Conservation (phyloP, 345 rosid species). For the Nephelium lappaceum region DNA sequence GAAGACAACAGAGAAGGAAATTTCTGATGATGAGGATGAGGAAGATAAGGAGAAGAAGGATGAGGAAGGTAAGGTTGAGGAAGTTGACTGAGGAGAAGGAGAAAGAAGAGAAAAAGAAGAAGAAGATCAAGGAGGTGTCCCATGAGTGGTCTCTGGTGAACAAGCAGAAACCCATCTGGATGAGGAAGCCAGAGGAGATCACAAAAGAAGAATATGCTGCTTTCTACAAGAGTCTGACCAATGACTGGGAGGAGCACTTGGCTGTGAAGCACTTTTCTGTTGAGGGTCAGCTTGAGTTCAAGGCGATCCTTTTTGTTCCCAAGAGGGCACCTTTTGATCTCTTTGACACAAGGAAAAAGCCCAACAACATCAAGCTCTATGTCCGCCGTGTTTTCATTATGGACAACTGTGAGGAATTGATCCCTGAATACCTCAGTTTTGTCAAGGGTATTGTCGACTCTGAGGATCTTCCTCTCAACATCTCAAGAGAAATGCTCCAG, state of each 20-base stretch:
- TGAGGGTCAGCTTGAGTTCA: constrained; percentile 96
- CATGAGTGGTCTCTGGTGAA: constrained; percentile 82
- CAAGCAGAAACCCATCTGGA: constrained; percentile 96
- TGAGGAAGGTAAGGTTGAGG: constrained; percentile 84
- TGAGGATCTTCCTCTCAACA: constrained; percentile 89
- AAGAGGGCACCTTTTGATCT: constrained; percentile 93
- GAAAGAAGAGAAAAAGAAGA: constrained; percentile 79
- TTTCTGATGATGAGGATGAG: constrained; percentile 86
- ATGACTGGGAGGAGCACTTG: constrained; percentile 95
- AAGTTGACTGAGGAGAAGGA: constrained; percentile 75
- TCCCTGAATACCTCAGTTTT: constrained; percentile 82
- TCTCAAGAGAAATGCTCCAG: constrained; percentile 78
- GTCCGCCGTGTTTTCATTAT: constrained; percentile 92
- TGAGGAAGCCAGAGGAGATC: constrained; percentile 96
- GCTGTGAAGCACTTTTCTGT: constrained; percentile 90
- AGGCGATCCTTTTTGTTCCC: constrained; percentile 86
- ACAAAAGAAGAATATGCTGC: constrained; percentile 88
- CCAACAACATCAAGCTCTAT: constrained; percentile 90
- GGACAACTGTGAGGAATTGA: constrained; percentile 94
- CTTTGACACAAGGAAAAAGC: constrained; percentile 90
- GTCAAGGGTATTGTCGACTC: constrained; percentile 94
- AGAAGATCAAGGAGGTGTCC: constrained; percentile 92
- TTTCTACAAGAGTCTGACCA: constrained; percentile 90
- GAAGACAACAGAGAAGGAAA: constrained; percentile 89
- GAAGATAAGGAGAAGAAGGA: constrained; percentile 87